These are phyloP conservation scores for Penicillium olsonii DNA, from an alignment of 2,329 filamentous ascomycete genomes.

Conservation along the genomic window DNA sequence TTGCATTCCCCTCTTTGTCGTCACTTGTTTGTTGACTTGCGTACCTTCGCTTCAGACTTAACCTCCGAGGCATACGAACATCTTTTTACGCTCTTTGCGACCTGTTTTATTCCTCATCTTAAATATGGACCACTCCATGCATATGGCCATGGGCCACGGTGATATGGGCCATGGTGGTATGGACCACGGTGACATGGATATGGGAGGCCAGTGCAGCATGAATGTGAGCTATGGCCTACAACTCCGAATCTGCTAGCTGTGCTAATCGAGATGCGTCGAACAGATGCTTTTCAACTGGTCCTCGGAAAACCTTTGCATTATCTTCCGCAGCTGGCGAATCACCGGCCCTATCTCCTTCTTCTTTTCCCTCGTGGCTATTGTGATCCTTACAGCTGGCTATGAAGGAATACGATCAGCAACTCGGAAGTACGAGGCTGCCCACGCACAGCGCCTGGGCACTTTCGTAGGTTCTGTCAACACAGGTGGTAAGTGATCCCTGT, in stretches of 20 bases:
- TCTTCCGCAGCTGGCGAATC: constrained; percentile 91
- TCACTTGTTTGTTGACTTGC: not conserved
- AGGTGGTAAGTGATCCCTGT: constrained; percentile 34
- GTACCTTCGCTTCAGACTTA: not conserved
- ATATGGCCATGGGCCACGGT: constrained; percentile 45
- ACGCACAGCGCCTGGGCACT: constrained; percentile 52
- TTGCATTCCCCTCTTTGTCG: constrained; percentile 30
- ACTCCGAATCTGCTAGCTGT: not conserved
- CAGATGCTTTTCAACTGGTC: constrained; percentile 99
- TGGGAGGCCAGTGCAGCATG: constrained; percentile 78
- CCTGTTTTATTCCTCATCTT: not conserved
- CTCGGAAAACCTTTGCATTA: constrained; percentile 89
- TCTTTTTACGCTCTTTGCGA: not conserved
- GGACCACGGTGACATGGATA: constrained; percentile 59
- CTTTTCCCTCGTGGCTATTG: constrained; percentile 78
- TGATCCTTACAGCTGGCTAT: constrained; percentile 86
- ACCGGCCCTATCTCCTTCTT: constrained; percentile 72
- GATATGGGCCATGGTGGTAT: constrained; percentile 56
- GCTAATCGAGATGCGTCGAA: constrained; percentile 4
- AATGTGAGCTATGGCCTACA: constrained; percentile 61
- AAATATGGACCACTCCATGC: constrained; percentile 42
- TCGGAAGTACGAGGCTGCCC: constrained; percentile 69
- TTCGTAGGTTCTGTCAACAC: constrained; percentile 38
- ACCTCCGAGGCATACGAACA: not conserved
- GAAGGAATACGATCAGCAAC: constrained; percentile 80